Evolutionary conservation across 306 rosid genomes (phyloP).

Genomic region (Malus domestica): ASM211411v1 NC_041790.1:9302001-9302500

Average conservation of each 20-base stretch:
- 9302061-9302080: conserved; percentile 85
- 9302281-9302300: conserved; percentile 54
- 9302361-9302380: conserved; percentile 71
- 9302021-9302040: conserved; percentile 72
- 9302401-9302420: conserved; percentile 57
- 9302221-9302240: conserved; percentile 39
- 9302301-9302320: conserved; percentile 89
- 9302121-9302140: conserved; percentile 58
- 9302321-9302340: conserved; percentile 66
- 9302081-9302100: conserved; percentile 66
- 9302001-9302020: conserved; percentile 55
- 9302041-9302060: conserved; percentile 70
- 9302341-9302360: conserved; percentile 69
- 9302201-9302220: conserved; percentile 73
- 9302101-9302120: conserved; percentile 38
- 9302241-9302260: conserved; percentile 40
- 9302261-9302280: conserved; percentile 44
- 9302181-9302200: conserved; percentile 97
- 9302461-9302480: conserved; percentile 67
- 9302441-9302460: conserved; percentile 36
- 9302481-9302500: conserved; percentile 56
- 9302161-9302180: conserved; percentile 72
- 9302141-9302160: conserved; percentile 71
- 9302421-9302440: conserved; percentile 66
- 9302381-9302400: conserved; percentile 45